A percentile compares a stretch with the other conserved stretches of the same genome.
These are phyloP conservation scores for Citrus sp. DNA, from an alignment of 345 rosid species.

Conservation along the genomic window DNA sequence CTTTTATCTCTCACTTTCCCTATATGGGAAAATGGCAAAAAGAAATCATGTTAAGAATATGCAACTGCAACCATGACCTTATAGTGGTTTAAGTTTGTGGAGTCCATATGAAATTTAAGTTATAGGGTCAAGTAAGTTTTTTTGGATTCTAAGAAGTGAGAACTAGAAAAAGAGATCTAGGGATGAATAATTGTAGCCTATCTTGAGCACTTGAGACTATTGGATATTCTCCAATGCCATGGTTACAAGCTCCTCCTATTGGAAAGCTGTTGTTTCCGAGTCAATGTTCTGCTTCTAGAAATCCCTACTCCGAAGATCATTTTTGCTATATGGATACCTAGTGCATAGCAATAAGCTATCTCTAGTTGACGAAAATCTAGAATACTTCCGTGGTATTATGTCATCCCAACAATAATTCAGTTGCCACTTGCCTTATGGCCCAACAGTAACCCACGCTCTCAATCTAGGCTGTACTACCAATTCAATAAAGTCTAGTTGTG, in stretches of 20 bases:
- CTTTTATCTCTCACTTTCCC: background rate
- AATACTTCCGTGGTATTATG: no score
- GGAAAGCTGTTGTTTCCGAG: background rate
- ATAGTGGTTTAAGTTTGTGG: background rate
- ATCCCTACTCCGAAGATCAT: background rate
- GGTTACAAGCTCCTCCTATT: background rate
- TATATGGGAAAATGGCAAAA: background rate
- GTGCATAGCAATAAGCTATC: no score
- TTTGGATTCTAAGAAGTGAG: no score
- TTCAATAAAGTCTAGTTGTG: no score
- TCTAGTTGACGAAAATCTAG: no score
- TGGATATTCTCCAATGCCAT: background rate
- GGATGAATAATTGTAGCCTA: background rate
- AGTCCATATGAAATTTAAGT: background rate
- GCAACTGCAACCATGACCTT: background rate
- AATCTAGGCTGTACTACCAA: no score
- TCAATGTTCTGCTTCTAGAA: background rate
- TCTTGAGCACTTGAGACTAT: background rate
- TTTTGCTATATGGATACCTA: no score
- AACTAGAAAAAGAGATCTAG: background rate
- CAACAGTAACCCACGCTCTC: no score
- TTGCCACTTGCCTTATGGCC: no score
- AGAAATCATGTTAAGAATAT: background rate
- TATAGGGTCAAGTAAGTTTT: background rate
- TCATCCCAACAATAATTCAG: no score